Conservation (phyloP, 169 alveolate genomes). For the Cryptosporidium viatorum region DNA sequence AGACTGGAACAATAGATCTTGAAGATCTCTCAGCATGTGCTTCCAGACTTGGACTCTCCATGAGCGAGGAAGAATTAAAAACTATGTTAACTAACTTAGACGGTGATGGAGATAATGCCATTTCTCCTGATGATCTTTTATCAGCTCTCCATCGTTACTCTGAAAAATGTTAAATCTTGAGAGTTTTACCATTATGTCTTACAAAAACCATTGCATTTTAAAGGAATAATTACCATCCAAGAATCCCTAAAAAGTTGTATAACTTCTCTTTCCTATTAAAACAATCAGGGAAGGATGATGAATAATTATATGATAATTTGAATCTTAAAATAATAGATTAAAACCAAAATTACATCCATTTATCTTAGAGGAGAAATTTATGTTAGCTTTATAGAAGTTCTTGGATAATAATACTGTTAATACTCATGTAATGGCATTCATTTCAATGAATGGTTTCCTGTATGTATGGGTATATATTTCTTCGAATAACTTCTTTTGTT, state of each 20-base stretch:
- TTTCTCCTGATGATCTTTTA: constrained; percentile 82
- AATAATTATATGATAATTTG: not conserved
- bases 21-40: constrained; percentile 75
- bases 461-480: not conserved
- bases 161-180: constrained; percentile 25
- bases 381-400: not conserved
- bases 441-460: not conserved
- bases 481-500: not conserved
- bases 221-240: not conserved
- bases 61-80: constrained; percentile 85
- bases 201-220: not conserved
- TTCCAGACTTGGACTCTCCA: constrained; percentile 81
- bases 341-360: not conserved
- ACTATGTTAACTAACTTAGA: constrained; percentile 85
- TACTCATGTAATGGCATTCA: not conserved
- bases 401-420: not conserved
- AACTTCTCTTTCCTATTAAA: not conserved
- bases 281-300: not conserved
- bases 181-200: not conserved
- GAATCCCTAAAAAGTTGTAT: not conserved
- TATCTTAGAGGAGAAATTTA: not conserved
- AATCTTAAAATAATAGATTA: not conserved
- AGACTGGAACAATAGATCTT: constrained; percentile 72
- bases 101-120: constrained; percentile 83
- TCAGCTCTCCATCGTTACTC: constrained; percentile 67